Percentiles rank a stretch among this genome's conserved stretches.
Evolutionary conservation across 768 basidiomycete species (phyloP).

Genomic region (Candolleomyces eurysporus): DNA sequence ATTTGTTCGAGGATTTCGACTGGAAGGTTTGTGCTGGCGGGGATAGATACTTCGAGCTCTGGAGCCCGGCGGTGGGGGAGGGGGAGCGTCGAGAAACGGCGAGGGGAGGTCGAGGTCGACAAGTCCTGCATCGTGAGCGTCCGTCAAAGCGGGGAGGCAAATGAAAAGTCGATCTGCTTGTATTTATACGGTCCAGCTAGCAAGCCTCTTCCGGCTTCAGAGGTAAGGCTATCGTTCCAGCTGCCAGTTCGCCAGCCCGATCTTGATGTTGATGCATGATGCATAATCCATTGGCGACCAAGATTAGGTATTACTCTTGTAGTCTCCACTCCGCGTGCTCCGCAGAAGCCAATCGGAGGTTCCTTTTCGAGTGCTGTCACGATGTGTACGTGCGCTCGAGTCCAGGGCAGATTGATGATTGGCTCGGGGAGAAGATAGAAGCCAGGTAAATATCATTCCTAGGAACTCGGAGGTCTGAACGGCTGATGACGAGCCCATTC

Average conservation of each 20-base stretch:
- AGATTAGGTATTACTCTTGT: slow-evolving; percentile 1
- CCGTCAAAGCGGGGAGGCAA: too few relatives aligned
- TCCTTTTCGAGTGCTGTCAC: not conserved
- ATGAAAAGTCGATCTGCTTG: too few relatives aligned
- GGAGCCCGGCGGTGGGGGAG: too few relatives aligned
- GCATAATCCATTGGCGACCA: not conserved
- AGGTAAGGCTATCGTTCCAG: too few relatives aligned
- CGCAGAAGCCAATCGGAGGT: not conserved
- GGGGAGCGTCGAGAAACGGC: too few relatives aligned
- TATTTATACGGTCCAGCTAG: too few relatives aligned
- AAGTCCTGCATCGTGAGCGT: too few relatives aligned
- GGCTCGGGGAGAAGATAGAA: not conserved
- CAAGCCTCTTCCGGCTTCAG: too few relatives aligned
- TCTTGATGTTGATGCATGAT: not conserved
- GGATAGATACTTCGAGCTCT: not conserved
- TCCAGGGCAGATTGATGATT: slow-evolving; percentile 2
- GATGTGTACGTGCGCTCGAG: not conserved
- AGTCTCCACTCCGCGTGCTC: not conserved
- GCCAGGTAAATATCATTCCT: not conserved
- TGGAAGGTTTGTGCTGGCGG: slow-evolving; percentile 28
- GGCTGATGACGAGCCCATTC: too few relatives aligned
- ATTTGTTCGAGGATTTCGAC: slow-evolving; percentile 39
- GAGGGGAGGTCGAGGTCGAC: too few relatives aligned
- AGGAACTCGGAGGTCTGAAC: too few relatives aligned
- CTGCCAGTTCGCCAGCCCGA: not conserved